Conservation (phyloP, 352 stramenopile genomes). For the Phytophthora sansomeana region DNA sequence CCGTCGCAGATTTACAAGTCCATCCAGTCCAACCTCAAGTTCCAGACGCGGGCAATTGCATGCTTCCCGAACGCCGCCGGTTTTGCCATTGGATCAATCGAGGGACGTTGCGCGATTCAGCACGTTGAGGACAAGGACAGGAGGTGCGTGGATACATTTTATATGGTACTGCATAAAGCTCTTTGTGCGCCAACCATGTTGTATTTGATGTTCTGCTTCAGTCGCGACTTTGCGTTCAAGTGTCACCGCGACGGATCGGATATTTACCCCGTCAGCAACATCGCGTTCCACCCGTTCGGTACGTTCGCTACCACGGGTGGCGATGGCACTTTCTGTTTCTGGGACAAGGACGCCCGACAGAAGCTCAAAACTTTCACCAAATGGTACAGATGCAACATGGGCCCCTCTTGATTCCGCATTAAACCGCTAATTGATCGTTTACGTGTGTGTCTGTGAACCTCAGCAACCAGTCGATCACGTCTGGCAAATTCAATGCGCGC, state of each 20-base stretch:
- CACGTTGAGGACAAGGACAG: slow-evolving; percentile 89
- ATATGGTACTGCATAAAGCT: too few species aligned
- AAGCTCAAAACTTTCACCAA: slow-evolving; percentile 94
- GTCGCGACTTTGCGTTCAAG: slow-evolving; percentile 93
- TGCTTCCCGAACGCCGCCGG: slow-evolving; percentile 91
- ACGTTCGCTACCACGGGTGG: slow-evolving; percentile 97
- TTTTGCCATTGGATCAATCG: slow-evolving; percentile 92
- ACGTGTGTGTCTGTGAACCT: slow-evolving; percentile 6
- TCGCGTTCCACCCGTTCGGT: slow-evolving; percentile 93
- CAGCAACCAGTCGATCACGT: slow-evolving; percentile 91
- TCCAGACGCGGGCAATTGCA: slow-evolving; percentile 88
- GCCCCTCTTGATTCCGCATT: background rate
- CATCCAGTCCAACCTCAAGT: slow-evolving; percentile 87
- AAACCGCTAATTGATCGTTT: too few species aligned
- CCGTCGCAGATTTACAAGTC: slow-evolving; percentile 89
- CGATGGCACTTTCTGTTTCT: slow-evolving; percentile 98
- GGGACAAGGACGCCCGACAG: slow-evolving; percentile 98
- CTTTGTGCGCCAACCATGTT: slow-evolving; percentile 5
- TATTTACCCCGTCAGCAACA: slow-evolving; percentile 92
- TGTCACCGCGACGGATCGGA: slow-evolving; percentile 89
- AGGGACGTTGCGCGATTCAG: slow-evolving; percentile 92
- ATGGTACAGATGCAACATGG: slow-evolving; percentile 42
- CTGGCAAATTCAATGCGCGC: slow-evolving; percentile 93
- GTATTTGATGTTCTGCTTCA: slow-evolving; percentile 20
- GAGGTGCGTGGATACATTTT: slow-evolving; percentile 30